Base-by-base conservation (phyloP, 768 basidiomycete species). In the Galerina marginata region DNA sequence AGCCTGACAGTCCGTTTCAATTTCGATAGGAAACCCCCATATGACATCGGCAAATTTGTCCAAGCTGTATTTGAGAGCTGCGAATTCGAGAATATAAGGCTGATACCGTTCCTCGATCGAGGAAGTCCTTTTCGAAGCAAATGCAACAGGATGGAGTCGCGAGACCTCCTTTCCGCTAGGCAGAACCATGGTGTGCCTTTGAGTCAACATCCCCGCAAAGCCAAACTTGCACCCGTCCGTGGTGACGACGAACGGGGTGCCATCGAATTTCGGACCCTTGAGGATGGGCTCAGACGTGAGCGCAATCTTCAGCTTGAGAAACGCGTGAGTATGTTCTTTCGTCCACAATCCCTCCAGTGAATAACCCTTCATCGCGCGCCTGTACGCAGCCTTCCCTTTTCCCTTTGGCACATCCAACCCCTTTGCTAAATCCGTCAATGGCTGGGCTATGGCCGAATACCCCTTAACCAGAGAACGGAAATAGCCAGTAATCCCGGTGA, bases 1-100 rank as follows among this genome's bases (percentile, higher is more conserved):
- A 2, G 75, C 76, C 26, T 72, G 67, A 57, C 76, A 78, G 57
- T 78, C 75, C 0, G 74, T 77, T 37, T 73, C 69, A 5, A 78
- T 33, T 37, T 75, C 68, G 0, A 78, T 55, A 1, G 71, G 75
- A 16, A 65, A 73, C 0, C 72, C 69, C 54, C 65, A 74, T 0
- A 74, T 60, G 0, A 63, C 65, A 54, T 75, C 61, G 1, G 65
- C 57, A 48, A 62, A 63, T 29, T 59, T 65, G 37, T 65, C 57
- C 10, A 60, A 44, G 16, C 46, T 52, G 20, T 33, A 61, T 54
- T 61, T 65, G 10, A 61, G 44, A 10, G 61, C 61, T 2, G 74
- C 75, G 57, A 77, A 75, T 51, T 78, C 74, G 11, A 74, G 64
- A 3, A 75, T 45, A 52, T 70, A 75, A 1, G 72, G 75, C 37